Base-by-base conservation (phyloP, 2,329 filamentous ascomycete species). In the Thyridium curvatum region DNA sequence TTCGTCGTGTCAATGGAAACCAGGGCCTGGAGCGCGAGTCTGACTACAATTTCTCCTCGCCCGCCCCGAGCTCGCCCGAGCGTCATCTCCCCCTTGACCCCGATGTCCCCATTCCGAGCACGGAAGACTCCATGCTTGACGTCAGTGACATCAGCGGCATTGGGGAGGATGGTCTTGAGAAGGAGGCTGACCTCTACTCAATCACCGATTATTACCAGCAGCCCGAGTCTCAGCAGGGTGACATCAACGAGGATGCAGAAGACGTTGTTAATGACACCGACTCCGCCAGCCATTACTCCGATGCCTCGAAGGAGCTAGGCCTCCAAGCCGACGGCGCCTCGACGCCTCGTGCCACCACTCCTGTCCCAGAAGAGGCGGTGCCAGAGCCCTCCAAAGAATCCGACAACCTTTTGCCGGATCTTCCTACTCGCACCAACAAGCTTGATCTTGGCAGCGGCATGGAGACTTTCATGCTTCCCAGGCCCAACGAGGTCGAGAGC, bases 71-170 rank as follows among this genome's bases (percentile, higher is more conserved):
- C 44, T 79, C 76, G 3, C 73, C 77, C 12, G 70, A 77, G 43
- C 39, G 67, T n/a, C 71, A 64, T 41, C 66, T 77, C 35, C 65
- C 78, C 26, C 72, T 88, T 43, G 89, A 97, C 56, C 91, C 91
- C 7, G 91, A 97, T 58, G 77, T 93, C 31, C 86, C 91, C 0
- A 87, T 96, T 49, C 90, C 87, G 15, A 94, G 87, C 29, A 83
- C 88, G 12, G 91, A 96, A 61, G 80, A 80, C 47, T 77, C 74
- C 2, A 66, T 78, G 30, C 57, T 79, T 32, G 71, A 74, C n/a
- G 21, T 26, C 21, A 26, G 21, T 10, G 21, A 26, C 21, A 26
- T 26, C 6, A 26, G 21, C 21, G 21, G 6, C 21, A 6, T 26
- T 26, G 74, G 79, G 29, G 60, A 62, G 8, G 58, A 70, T 12